phyloP scores from a whole-genome alignment of 495 filamentous ascomycete species.

The Podospora australis region DNA sequence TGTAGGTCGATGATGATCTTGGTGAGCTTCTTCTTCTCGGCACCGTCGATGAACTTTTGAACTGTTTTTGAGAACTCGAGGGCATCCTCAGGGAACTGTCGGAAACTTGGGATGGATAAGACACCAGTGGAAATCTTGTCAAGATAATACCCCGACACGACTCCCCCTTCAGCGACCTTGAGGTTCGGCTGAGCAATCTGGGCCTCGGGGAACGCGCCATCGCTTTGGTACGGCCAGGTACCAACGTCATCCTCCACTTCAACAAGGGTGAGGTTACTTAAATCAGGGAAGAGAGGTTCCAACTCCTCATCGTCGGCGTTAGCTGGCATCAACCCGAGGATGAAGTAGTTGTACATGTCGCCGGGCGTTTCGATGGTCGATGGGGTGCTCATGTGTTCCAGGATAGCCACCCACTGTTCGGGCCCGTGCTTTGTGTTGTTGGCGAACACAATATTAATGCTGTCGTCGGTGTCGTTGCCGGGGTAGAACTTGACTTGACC shows the following conservation, averaged over 20 bases:
- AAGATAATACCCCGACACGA: conserved; percentile 40
- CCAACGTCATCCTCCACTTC: neutral
- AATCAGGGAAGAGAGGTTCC: neutral
- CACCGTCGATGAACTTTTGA: conserved; percentile 34
- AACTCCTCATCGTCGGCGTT: conserved; percentile 5
- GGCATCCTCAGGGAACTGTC: conserved; percentile 24
- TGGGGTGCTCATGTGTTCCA: conserved; percentile 26
- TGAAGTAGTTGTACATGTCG: conserved; percentile 47
- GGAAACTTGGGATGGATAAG: conserved; percentile 46
- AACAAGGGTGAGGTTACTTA: neutral
- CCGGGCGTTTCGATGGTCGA: conserved; percentile 41
- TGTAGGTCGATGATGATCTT: conserved; percentile 49
- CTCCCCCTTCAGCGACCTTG: conserved; percentile 25
- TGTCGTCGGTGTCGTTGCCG: conserved; percentile 26
- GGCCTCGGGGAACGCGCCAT: conserved; percentile 25
- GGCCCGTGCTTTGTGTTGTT: conserved; percentile 31
- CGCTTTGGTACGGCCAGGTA: neutral
- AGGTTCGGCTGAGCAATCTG: conserved; percentile 31
- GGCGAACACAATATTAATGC: conserved; percentile 31
- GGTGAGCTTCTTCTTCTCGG: conserved; percentile 29
- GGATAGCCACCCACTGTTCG: conserved; percentile 33
- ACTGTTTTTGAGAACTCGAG: conserved; percentile 34
- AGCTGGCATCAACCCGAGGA: conserved; percentile 32
- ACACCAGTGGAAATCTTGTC: conserved; percentile 41
- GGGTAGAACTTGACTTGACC: conserved; percentile 42